These are phyloP conservation scores for Alternaria gansuensis DNA, from an alignment of 2,329 filamentous ascomycete species.

Conservation along the genomic window DNA sequence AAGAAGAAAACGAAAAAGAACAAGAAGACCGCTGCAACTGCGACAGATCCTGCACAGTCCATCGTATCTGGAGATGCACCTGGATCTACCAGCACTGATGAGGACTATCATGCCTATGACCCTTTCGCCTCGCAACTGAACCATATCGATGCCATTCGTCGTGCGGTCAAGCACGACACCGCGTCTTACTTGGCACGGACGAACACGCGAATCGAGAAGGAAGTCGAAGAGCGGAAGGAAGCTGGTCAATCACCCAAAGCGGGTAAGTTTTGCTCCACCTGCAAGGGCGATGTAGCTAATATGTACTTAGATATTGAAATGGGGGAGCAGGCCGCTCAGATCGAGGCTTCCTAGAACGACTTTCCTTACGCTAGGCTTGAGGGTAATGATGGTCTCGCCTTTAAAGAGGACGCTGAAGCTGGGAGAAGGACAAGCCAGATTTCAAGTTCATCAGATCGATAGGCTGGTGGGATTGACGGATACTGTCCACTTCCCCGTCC, in stretches of 20 bases:
- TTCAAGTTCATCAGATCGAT: background rate
- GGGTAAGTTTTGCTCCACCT: background rate
- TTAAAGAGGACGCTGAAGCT: background rate
- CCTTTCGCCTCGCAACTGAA: slow-evolving; percentile 23
- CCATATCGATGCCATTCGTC: slow-evolving; percentile 26
- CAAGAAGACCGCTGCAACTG: slow-evolving; percentile 52
- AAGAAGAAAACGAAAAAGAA: slow-evolving; percentile 45
- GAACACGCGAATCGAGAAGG: slow-evolving; percentile 12
- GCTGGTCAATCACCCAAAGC: background rate
- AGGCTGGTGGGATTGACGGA: background rate
- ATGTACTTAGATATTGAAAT: background rate
- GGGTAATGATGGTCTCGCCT: background rate
- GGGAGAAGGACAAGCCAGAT: background rate
- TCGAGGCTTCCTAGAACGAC: background rate
- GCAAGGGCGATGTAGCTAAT: background rate
- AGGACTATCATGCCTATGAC: slow-evolving; percentile 7
- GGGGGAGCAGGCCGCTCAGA: background rate
- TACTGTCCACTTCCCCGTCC: background rate
- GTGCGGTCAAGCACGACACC: slow-evolving; percentile 10
- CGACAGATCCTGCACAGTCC: background rate
- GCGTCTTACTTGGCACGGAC: slow-evolving; percentile 18
- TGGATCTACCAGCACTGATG: background rate
- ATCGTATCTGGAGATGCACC: background rate
- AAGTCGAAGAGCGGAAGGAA: slow-evolving; percentile 1
- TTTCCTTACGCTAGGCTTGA: background rate